A percentile compares a stretch with the other conserved stretches of the same genome.
phyloP scores from a whole-genome alignment of 306 rosid species.

The Dalbergia oliveri region DNA sequence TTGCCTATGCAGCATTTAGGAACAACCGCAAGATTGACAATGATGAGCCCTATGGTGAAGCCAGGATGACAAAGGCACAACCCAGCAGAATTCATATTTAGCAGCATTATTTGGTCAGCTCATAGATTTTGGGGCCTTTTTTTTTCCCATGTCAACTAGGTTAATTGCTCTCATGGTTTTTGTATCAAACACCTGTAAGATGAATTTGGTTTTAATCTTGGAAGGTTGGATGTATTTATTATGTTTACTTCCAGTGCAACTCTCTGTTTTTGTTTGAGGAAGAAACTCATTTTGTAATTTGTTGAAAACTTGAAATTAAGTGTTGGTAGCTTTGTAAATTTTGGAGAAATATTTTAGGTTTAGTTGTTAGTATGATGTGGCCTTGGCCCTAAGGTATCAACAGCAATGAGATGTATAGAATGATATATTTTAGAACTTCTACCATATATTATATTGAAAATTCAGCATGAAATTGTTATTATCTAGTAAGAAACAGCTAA shows the following conservation, averaged over 20 bases:
- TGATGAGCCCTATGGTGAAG: conserved; percentile 75
- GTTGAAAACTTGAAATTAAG: conserved; percentile 9
- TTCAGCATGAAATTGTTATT: neutral
- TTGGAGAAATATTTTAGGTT: neutral
- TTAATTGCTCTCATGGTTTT: conserved; percentile 5
- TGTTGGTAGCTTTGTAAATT: conserved; percentile 25
- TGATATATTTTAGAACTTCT: neutral
- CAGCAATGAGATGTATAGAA: neutral
- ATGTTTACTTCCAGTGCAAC: neutral
- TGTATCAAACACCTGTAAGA: conserved; percentile 17
- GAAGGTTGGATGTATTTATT: conserved; percentile 21
- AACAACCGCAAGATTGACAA: conserved; percentile 82
- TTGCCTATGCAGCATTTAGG: conserved; percentile 83
- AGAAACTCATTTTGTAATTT: conserved; percentile 28
- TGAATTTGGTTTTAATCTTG: conserved; percentile 34
- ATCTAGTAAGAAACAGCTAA: neutral
- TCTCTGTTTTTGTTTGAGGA: conserved; percentile 13
- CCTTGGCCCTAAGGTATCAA: neutral
- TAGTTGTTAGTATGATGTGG: neutral
- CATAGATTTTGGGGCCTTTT: neutral
- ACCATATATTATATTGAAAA: neutral
- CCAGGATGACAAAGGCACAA: conserved; percentile 83
- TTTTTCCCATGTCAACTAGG: neutral
- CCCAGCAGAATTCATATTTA: conserved; percentile 71
- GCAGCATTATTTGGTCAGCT: conserved; percentile 6